Percentiles rank a stretch among this genome's conserved stretches.
Evolutionary conservation across 495 filamentous ascomycete genomes (phyloP).

Genomic region (Lasiosphaeriaceae sp.): DNA sequence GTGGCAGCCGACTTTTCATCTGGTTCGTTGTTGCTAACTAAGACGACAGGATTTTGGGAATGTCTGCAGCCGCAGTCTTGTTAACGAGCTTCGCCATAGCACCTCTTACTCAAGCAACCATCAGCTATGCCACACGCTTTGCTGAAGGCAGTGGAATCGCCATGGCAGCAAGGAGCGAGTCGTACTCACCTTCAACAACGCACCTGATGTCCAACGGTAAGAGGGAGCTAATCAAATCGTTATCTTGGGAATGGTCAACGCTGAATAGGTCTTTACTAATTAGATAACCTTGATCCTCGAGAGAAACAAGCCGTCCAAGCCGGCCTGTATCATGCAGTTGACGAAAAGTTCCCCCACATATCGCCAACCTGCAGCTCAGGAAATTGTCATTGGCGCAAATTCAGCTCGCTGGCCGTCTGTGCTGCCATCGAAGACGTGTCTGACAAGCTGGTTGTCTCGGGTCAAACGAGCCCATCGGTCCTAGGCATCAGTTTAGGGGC

Average conservation of each 20-base stretch:
- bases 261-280: neutral
- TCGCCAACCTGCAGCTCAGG: conserved; percentile 37
- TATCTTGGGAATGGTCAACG: neutral
- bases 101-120: conserved; percentile 45
- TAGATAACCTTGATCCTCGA: conserved; percentile 22
- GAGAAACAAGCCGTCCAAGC: conserved; percentile 39
- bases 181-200: conserved; percentile 16
- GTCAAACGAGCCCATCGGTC: neutral
- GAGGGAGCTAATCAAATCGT: conserved; percentile 6
- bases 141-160: conserved; percentile 11
- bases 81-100: conserved; percentile 38
- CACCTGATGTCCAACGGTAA: conserved; percentile 4
- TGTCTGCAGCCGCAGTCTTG: conserved; percentile 35
- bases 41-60: conserved; percentile 33
- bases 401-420: conserved; percentile 46
- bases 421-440: conserved; percentile 36
- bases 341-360: conserved; percentile 11
- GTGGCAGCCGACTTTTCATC: neutral
- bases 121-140: conserved; percentile 27
- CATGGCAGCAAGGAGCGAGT: conserved; percentile 15
- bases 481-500: neutral
- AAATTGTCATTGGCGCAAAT: conserved; percentile 41
- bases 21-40: neutral
- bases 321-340: conserved; percentile 34
- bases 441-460: conserved; percentile 19